phyloP scores from a whole-genome alignment of 129 eudicot species.

The Solidago caesia region DNA sequence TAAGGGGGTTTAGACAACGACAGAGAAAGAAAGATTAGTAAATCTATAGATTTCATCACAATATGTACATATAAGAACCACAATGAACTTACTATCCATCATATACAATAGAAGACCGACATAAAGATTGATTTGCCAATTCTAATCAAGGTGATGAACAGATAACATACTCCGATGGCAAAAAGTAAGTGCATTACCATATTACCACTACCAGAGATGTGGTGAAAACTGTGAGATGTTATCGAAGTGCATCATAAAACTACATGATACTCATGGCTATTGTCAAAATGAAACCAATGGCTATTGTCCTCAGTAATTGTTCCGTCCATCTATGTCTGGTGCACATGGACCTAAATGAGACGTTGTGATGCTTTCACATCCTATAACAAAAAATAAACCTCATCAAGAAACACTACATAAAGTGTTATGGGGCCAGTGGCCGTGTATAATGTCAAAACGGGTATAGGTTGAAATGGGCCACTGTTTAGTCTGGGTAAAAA shows the following conservation, averaged over 20 bases:
- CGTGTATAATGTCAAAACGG: no score
- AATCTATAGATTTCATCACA: conserved; percentile 4
- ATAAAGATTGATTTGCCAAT: neutral
- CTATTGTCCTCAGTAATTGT: conserved; percentile 32
- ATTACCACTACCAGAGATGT: conserved; percentile 15
- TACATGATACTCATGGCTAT: conserved; percentile 5
- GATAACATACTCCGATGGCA: neutral
- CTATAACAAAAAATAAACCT: conserved; percentile 30
- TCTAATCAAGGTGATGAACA: neutral
- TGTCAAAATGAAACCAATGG: conserved; percentile 42
- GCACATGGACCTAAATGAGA: conserved; percentile 73
- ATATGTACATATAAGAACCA: conserved; percentile 1
- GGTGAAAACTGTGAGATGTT: conserved; percentile 1
- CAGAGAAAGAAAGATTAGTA: neutral
- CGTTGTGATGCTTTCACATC: conserved; percentile 53
- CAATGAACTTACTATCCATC: neutral
- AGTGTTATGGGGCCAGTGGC: no score
- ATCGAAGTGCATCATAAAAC: conserved; percentile 15
- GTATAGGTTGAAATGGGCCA: no score
- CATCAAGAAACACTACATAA: neutral
- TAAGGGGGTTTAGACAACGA: neutral
- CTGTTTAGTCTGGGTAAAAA: no score
- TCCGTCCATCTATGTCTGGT: conserved; percentile 75
- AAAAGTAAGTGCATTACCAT: conserved; percentile 1
- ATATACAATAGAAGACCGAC: conserved; percentile 4